These are phyloP conservation scores for Piedraia hortae DNA, from an alignment of 2,329 filamentous ascomycete species.

Conservation along the genomic window DNA sequence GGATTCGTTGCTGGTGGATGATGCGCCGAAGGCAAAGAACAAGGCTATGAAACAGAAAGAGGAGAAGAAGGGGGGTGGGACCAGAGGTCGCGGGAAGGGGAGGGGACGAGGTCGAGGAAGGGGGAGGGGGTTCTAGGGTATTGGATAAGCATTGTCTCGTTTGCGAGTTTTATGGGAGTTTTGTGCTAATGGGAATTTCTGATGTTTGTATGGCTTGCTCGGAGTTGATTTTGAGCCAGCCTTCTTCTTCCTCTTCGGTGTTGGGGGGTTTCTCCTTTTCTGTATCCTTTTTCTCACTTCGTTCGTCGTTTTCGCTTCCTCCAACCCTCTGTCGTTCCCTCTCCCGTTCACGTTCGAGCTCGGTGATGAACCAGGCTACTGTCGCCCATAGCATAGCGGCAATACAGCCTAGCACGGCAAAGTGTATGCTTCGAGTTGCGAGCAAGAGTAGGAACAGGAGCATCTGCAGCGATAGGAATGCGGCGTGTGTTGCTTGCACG, in stretches of 20 bases:
- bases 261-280: slow-evolving; percentile 11
- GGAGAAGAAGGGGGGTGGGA: slow-evolving; percentile 18
- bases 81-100: slow-evolving; percentile 6
- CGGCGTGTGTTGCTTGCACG: slow-evolving; percentile 65
- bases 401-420: slow-evolving; percentile 52
- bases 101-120: slow-evolving; percentile 15
- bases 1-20: slow-evolving; percentile 85
- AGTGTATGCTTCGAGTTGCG: slow-evolving; percentile 70
- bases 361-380: slow-evolving; percentile 88
- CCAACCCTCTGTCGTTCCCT: too few relatives aligned
- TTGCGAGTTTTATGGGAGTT: too few relatives aligned
- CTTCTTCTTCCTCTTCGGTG: slow-evolving; percentile 17
- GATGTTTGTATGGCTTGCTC: too few relatives aligned
- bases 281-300: slow-evolving; percentile 13
- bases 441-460: slow-evolving; percentile 50
- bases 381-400: slow-evolving; percentile 68
- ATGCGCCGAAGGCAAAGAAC: slow-evolving; percentile 96
- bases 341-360: too few relatives aligned
- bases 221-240: too few relatives aligned
- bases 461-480: slow-evolving; percentile 63
- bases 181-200: too few relatives aligned
- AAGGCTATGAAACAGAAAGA: slow-evolving; percentile 74
- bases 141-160: too few relatives aligned
- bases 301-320: too few relatives aligned
- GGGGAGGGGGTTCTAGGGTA: too few relatives aligned